Percentiles rank a stretch among this genome's conserved stretches.
Evolutionary conservation across 1,139 yeast genomes (phyloP).

Genomic region (Hyphopichia pseudoburtonii): DNA sequence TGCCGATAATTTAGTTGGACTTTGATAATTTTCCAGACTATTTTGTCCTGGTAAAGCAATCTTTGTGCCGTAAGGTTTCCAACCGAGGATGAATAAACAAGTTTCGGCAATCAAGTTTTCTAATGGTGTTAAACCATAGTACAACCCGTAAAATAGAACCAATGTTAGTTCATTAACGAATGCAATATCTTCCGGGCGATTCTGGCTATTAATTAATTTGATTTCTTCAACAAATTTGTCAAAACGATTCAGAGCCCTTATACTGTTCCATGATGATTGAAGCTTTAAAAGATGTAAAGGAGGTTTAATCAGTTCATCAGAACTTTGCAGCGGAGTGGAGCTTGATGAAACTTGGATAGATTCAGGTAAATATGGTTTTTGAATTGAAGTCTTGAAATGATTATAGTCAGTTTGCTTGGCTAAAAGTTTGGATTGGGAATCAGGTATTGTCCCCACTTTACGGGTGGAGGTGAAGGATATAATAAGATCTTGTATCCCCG

Average conservation of each 20-base stretch:
- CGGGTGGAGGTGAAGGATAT: constrained; percentile 50
- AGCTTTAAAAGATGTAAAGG: constrained; percentile 39
- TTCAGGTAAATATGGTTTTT: constrained; percentile 42
- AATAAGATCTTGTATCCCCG: constrained; percentile 70
- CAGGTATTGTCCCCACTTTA: constrained; percentile 17
- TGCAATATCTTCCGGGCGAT: constrained; percentile 19
- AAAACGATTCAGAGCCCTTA: constrained; percentile 42
- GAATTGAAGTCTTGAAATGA: constrained; percentile 31
- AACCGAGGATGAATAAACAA: constrained; percentile 40
- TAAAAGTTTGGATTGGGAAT: constrained; percentile 25
- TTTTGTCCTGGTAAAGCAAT: constrained; percentile 3
- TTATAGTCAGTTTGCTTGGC: constrained; percentile 24
- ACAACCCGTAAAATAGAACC: constrained; percentile 60
- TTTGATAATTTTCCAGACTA: neutral
- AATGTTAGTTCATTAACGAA: constrained; percentile 39
- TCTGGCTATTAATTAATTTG: constrained; percentile 21
- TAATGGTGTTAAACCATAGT: constrained; percentile 53
- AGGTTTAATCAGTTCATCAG: constrained; percentile 23
- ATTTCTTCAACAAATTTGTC: constrained; percentile 35
- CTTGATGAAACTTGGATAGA: constrained; percentile 22
- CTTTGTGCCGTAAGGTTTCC: constrained; percentile 40
- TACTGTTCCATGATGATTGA: constrained; percentile 49
- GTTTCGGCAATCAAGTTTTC: constrained; percentile 50
- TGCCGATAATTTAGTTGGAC: constrained; percentile 1
- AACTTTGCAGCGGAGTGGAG: constrained; percentile 7